phyloP scores from a whole-genome alignment of 2,329 filamentous ascomycete species.

The Alternaria brassicicola region DNA sequence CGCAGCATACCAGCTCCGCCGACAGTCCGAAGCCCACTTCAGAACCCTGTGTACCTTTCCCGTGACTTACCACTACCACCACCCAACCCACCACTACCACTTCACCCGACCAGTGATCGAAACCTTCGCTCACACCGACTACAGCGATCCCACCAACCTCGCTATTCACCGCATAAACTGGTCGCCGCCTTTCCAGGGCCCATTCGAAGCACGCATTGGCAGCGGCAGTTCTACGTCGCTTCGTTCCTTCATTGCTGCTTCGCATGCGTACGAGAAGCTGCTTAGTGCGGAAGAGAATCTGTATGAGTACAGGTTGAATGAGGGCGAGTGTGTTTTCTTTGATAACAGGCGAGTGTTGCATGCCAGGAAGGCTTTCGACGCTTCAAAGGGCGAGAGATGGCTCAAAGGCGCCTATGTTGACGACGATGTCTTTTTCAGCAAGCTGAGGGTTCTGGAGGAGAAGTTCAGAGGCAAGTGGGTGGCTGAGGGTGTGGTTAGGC shows the following conservation, averaged over 20 bases:
- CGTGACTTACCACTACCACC: conserved; percentile 72
- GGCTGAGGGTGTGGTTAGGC: conserved; percentile 43
- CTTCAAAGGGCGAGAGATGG: conserved; percentile 72
- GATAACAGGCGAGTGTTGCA: conserved; percentile 87
- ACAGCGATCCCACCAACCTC: conserved; percentile 39
- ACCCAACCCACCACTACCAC: conserved; percentile 66
- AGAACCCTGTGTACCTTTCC: conserved; percentile 51
- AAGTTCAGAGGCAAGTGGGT: conserved; percentile 40
- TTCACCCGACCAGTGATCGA: conserved; percentile 63
- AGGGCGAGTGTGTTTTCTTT: conserved; percentile 92
- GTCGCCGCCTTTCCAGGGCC: conserved; percentile 80
- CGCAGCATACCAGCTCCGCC: conserved; percentile 57
- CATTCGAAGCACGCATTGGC: conserved; percentile 50
- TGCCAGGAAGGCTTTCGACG: conserved; percentile 77
- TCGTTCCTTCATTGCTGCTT: conserved; percentile 49
- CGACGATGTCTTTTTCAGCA: conserved; percentile 64
- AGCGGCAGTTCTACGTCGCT: conserved; percentile 35
- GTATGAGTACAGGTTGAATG: conserved; percentile 73
- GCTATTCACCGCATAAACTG: conserved; percentile 63
- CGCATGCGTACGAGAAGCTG: conserved; percentile 61
- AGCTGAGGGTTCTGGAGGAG: conserved; percentile 53
- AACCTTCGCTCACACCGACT: conserved; percentile 35
- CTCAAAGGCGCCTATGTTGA: conserved; percentile 85
- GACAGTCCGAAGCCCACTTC: conserved; percentile 36
- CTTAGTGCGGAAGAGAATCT: conserved; percentile 65